Base-by-base conservation (phyloP, 768 basidiomycete genomes). In the Trametes sanguinea region DNA sequence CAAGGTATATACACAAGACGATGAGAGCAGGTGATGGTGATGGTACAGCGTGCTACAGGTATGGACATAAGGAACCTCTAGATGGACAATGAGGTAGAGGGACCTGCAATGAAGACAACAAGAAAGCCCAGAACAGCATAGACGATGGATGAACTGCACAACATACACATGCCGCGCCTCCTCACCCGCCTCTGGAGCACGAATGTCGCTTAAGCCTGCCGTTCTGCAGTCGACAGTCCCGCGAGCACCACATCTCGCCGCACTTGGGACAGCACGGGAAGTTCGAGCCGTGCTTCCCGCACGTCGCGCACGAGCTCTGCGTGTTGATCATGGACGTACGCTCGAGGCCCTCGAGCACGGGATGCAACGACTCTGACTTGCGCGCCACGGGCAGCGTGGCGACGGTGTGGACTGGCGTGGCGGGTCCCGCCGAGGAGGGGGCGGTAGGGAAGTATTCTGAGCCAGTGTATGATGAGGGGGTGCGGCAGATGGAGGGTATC, bases 241-340 rank as follows among this genome's bases (percentile, higher is more conserved):
- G 54, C 57, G 67, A 68, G 61, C 74, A 75, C 74, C 74, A 75
- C 67, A 73, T 72, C 57, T 71, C 71, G 3, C 69, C 69, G 61
- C 73, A 74, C 39, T 67, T 54, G 11, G 73, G 73, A 60, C 74
- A 75, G 54, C 68, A 69, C 14, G 74, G 73, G 60, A 71, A 74
- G 59, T 73, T 71, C 27, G 70, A 63, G 46, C 74, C 74, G 22
- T 22, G 46, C 51, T 59, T 65, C n/a, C 68, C 69, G 62, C 74
- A 75, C 13, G 65, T 61, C 35, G 71, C 72, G 58, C 74, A 75
- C 32, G 67, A 55, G 16, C 69, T 68, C 60, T 58, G 64, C 10
- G 71, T 64, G 40, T 64, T 61, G 61, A 75, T 65, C 63, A 63
- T 62, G 30, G 73, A 74, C 30, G 61, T 54, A 14, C 66, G 61